Conservation (phyloP, 108 stramenopile species). For the Fragilaria radians region DNA sequence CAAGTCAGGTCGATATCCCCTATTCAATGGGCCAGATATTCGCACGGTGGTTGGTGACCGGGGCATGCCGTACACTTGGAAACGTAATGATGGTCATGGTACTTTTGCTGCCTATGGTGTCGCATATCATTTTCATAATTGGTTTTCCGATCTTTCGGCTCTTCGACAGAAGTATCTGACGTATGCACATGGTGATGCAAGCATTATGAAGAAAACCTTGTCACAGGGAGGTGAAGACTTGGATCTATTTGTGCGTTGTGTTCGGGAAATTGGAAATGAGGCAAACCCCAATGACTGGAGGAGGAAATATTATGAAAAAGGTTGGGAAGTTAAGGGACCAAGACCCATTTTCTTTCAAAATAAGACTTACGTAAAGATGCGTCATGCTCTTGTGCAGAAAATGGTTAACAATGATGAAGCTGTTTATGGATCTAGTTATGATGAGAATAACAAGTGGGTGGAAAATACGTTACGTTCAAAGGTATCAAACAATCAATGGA, state of each 20-base stretch:
- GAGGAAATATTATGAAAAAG: not conserved
- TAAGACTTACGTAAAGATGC: not conserved
- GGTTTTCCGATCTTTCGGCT: not conserved
- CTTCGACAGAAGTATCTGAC: not conserved
- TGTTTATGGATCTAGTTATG: not conserved
- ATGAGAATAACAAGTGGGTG: not conserved
- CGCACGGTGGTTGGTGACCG: not conserved
- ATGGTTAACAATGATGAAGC: not conserved
- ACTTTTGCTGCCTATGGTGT: not conserved
- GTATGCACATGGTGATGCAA: not conserved
- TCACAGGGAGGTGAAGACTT: not conserved
- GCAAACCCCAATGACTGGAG: not conserved
- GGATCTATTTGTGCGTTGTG: not conserved
- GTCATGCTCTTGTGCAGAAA: not conserved
- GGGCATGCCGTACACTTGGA: not conserved
- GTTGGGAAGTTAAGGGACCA: not conserved
- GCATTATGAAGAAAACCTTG: not conserved
- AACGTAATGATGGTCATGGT: not conserved
- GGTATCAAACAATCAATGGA: not conserved
- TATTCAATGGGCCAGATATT: not conserved
- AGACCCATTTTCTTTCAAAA: not conserved
- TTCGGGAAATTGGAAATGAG: not conserved
- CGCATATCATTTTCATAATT: slow-evolving; percentile 1
- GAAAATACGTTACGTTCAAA: not conserved
- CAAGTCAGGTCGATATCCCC: not conserved